Evolutionary conservation across 1,284 basidiomycete genomes (phyloP).

Genomic region (Trichosporon faecale): DNA sequence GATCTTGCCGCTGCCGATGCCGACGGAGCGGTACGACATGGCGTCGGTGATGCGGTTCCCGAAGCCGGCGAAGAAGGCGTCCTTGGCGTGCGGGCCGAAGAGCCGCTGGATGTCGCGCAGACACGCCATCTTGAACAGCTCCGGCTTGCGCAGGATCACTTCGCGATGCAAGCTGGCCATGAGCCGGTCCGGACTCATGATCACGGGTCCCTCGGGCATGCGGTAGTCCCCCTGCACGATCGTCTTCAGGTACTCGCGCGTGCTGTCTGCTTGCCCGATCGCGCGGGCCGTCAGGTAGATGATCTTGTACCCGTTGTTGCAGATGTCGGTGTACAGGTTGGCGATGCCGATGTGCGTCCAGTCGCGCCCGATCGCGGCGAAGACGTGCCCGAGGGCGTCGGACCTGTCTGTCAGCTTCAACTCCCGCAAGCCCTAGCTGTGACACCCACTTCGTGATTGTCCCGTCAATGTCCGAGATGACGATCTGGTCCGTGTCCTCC

Average conservation of each 20-base stretch:
- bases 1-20: conserved; percentile 88
- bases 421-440: not conserved
- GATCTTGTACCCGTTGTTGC: conserved; percentile 94
- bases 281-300: conserved; percentile 97
- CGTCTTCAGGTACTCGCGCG: conserved; percentile 88
- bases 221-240: conserved; percentile 95
- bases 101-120: conserved; percentile 90
- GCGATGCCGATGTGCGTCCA: conserved; percentile 99
- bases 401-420: conserved; percentile 59
- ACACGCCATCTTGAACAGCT: conserved; percentile 99
- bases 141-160: conserved; percentile 98
- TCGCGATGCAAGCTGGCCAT: conserved; percentile 94
- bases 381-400: conserved; percentile 94
- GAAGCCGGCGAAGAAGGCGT: conserved; percentile 91
- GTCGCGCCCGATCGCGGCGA: conserved; percentile 98
- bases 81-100: conserved; percentile 69
- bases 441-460: conserved; percentile 96
- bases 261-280: conserved; percentile 97
- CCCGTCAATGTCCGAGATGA: conserved; percentile 97
- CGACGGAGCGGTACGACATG: conserved; percentile 91
- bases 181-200: conserved; percentile 96
- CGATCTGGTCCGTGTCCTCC: conserved; percentile 83
- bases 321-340: conserved; percentile 96
- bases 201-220: conserved; percentile 94
- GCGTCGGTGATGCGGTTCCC: conserved; percentile 99